A percentile compares a stretch with the other conserved stretches of the same genome.
Conservation (phyloP, 2,329 filamentous ascomycete species). For the Pseudogymnoascus sp. region DNA sequence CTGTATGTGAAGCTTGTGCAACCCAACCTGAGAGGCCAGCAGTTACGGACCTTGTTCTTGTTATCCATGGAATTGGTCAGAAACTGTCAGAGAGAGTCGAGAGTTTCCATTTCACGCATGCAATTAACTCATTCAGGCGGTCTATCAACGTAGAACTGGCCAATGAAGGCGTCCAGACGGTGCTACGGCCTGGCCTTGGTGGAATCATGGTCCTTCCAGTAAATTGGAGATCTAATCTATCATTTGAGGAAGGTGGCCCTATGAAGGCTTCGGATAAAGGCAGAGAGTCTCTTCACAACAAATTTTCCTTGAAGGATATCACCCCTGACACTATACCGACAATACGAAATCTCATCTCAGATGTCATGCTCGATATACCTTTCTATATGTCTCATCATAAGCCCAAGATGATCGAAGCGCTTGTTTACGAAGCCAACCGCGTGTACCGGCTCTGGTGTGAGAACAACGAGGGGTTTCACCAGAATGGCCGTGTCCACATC, state of each 20-base stretch:
- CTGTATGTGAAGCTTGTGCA: constrained; percentile 49
- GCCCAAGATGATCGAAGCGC: constrained; percentile 83
- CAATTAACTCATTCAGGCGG: constrained; percentile 82
- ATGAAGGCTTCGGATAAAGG: constrained; percentile 46
- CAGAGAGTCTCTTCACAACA: constrained; percentile 36
- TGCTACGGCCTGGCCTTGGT: constrained; percentile 69
- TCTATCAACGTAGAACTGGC: constrained; percentile 78
- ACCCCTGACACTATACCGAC: constrained; percentile 85
- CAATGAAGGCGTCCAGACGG: constrained; percentile 62
- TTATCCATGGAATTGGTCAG: constrained; percentile 93
- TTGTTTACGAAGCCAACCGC: constrained; percentile 84
- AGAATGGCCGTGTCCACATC: constrained; percentile 77
- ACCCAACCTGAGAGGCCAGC: constrained; percentile 55
- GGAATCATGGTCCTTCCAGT: constrained; percentile 90
- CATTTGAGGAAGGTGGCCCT: constrained; percentile 70
- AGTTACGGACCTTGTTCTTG: constrained; percentile 80
- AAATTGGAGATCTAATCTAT: constrained; percentile 87
- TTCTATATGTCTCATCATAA: constrained; percentile 98
- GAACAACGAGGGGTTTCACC: constrained; percentile 81
- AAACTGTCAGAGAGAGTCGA: constrained; percentile 92
- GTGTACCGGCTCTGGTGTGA: constrained; percentile 93
- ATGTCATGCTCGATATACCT: constrained; percentile 97
- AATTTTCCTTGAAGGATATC: constrained; percentile 74
- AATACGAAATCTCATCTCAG: constrained; percentile 87
- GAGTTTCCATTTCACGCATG: constrained; percentile 94